Conservation (phyloP, 176 grass and related monocot species). For the Tillandsia leiboldiana region DNA sequence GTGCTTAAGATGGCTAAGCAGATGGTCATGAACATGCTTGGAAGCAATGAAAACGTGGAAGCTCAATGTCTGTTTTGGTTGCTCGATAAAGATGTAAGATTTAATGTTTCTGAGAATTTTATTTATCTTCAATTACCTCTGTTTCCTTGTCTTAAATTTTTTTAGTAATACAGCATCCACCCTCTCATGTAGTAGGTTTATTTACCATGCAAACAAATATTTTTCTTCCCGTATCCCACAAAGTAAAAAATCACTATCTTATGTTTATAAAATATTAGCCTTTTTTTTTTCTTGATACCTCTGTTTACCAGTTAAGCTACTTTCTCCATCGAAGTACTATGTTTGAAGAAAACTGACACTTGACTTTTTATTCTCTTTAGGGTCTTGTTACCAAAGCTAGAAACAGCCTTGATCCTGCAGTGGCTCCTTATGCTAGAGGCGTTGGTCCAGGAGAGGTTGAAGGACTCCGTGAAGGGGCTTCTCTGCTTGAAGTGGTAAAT, state of each 20-base stretch:
- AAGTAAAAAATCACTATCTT: too few relatives aligned
- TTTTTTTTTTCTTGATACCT: not conserved
- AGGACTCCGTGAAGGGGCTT: constrained; percentile 78
- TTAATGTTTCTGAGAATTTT: not conserved
- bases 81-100: constrained; percentile 87
- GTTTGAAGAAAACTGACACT: not conserved
- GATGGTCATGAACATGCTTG: constrained; percentile 59
- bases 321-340: not conserved
- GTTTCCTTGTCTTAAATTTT: not conserved
- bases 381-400: constrained; percentile 84
- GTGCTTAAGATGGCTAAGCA: constrained; percentile 85
- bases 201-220: not conserved
- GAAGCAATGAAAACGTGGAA: constrained; percentile 44
- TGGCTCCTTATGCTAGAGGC: constrained; percentile 81
- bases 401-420: constrained; percentile 60
- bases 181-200: too few relatives aligned
- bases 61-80: constrained; percentile 88
- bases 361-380: constrained; percentile 24
- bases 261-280: too few relatives aligned
- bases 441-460: constrained; percentile 54
- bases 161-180: too few relatives aligned
- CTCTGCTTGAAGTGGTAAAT: constrained; percentile 87
- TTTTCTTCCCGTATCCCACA: not conserved
- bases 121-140: not conserved
- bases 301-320: not conserved